Evolutionary conservation across 2,329 filamentous ascomycete genomes (phyloP).

Genomic region (Aspergillus sclerotialis): DNA sequence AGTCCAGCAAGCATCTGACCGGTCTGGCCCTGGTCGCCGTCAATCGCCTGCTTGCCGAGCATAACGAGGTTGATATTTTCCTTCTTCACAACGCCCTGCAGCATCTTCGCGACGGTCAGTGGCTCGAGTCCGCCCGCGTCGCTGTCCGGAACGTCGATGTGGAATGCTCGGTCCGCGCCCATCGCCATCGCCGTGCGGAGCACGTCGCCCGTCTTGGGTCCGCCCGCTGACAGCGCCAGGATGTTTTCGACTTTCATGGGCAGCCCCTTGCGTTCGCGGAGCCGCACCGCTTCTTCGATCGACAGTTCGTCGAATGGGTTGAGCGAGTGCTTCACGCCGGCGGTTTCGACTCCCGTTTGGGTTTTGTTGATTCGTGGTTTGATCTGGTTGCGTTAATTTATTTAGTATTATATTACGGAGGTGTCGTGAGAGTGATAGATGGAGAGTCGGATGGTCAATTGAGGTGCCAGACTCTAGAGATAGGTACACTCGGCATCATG

Average conservation of each 20-base stretch:
- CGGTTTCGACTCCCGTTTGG: slow-evolving; percentile 81
- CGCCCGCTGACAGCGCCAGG: slow-evolving; percentile 79
- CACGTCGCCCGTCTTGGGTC: slow-evolving; percentile 77
- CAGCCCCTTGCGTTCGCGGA: slow-evolving; percentile 83
- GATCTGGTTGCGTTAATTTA: slow-evolving; percentile 40
- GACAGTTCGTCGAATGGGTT: slow-evolving; percentile 99
- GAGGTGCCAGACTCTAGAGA: background rate
- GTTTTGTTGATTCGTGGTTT: slow-evolving; percentile 65
- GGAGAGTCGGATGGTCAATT: no score
- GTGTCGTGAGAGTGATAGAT: slow-evolving; percentile 1
- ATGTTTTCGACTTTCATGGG: slow-evolving; percentile 80
- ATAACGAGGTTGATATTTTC: slow-evolving; percentile 89
- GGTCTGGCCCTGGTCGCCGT: slow-evolving; percentile 92
- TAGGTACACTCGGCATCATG: slow-evolving; percentile 4
- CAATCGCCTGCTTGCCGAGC: slow-evolving; percentile 95
- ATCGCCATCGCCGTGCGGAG: slow-evolving; percentile 97
- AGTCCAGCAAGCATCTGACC: slow-evolving; percentile 96
- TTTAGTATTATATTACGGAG: background rate
- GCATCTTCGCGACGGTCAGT: slow-evolving; percentile 82
- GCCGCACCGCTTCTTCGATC: slow-evolving; percentile 88
- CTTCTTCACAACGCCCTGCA: slow-evolving; percentile 69
- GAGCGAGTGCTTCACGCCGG: slow-evolving; percentile 93
- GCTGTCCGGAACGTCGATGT: slow-evolving; percentile 71
- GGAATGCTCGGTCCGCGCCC: slow-evolving; percentile 88
- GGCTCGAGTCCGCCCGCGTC: slow-evolving; percentile 68